phyloP scores from a whole-genome alignment of 331 rosid genomes.

The Stylosanthes scabra region DNA sequence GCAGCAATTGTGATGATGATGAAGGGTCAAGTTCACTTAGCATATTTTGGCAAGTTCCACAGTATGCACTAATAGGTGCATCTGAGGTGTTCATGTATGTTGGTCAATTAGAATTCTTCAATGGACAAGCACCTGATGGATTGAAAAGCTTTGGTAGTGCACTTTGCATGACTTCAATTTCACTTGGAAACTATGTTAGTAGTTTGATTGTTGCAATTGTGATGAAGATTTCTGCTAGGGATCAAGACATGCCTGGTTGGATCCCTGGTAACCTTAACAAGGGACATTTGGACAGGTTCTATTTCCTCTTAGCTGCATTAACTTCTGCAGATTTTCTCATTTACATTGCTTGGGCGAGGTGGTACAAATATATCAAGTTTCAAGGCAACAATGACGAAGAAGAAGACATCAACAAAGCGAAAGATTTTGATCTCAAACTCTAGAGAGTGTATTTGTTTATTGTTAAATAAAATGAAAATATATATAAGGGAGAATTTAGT shows the following conservation, averaged over 20 bases:
- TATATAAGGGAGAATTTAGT: neutral
- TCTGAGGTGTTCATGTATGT: slow-evolving; percentile 86
- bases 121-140: slow-evolving; percentile 81
- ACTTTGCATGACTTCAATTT: slow-evolving; percentile 85
- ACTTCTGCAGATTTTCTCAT: slow-evolving; percentile 59
- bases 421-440: slow-evolving; percentile 6
- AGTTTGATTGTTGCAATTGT: slow-evolving; percentile 62
- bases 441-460: neutral
- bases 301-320: slow-evolving; percentile 72
- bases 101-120: slow-evolving; percentile 80
- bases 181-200: slow-evolving; percentile 77
- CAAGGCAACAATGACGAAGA: slow-evolving; percentile 46
- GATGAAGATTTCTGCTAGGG: slow-evolving; percentile 57
- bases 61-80: slow-evolving; percentile 75
- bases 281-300: slow-evolving; percentile 78
- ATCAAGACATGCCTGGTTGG: slow-evolving; percentile 70
- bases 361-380: slow-evolving; percentile 75
- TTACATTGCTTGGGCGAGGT: slow-evolving; percentile 65
- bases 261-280: slow-evolving; percentile 74
- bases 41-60: slow-evolving; percentile 73
- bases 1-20: slow-evolving; percentile 34
- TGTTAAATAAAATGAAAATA: too few species aligned
- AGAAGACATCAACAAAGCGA: slow-evolving; percentile 4
- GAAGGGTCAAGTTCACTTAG: slow-evolving; percentile 54
- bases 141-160: slow-evolving; percentile 82